Evolutionary conservation across 129 eudicot species (phyloP), one percentile per base, ranked within the genome.

Genomic region (Mikania micrantha): DNA sequence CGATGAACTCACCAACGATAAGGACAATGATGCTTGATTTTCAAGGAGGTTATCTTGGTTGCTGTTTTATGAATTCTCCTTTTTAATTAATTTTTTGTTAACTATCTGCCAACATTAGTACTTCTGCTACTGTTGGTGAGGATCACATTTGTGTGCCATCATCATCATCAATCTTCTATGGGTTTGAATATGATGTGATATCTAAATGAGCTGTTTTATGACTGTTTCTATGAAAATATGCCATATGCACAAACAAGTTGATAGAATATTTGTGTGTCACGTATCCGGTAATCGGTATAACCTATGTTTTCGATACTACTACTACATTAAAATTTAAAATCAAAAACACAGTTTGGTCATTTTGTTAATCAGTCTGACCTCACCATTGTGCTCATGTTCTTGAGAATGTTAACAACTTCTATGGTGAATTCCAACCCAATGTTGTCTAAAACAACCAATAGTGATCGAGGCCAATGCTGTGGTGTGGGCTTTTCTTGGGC

Each of bases 41-140:
- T 66, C 60, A 52, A 3, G 49, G 78, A 76, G 82, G 76, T 76
- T 77, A 71, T 77, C 25, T 56, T 21, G 24, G 28, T 6, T 59
- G 47, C 45, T 20, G 72, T 48, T 67, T 34, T 34, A 15, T 3
- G 56, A 56, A 56, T 39, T 39, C 41, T 12, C 52, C 44, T 60
- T 71, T 34, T 68, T 48, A 16, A 49, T 48, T 34, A 3, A n/a
- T 61, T 74, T 53, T 22, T 61, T 49, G 27, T 19, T 41, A 2
- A 11, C 5, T 67, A 16, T 27, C 1, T 60, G 70, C 39, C 64
- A 27, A 75, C 36, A 20, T 75, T 59, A 69, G 53, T 74, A 47
- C 29, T 67, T 68, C 24, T 65, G 78, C 53, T 62, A 44, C 24
- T 71, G 44, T 74, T 64, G 41, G 40, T 32, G 35, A 67, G 73